Conservation (phyloP, 768 basidiomycete species). For the Suillus cothurnatus region DNA sequence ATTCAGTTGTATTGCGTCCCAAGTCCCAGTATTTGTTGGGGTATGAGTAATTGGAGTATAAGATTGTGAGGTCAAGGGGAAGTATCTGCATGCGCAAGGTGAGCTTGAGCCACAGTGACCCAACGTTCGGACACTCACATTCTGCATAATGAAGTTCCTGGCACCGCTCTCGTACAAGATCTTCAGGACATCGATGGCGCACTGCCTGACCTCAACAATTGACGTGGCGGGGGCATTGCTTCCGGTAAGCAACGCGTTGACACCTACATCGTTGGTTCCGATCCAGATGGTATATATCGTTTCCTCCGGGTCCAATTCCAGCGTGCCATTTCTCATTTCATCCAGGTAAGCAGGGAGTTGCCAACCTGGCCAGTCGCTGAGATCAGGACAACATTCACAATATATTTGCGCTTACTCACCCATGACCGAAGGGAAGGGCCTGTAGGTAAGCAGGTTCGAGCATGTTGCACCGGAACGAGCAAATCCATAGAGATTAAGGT, state of each 20-base stretch:
- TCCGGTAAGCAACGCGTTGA: conserved; percentile 54
- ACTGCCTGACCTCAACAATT: conserved; percentile 56
- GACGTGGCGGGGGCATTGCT: conserved; percentile 47
- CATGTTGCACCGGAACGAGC: conserved; percentile 67
- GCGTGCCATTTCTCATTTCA: conserved; percentile 42
- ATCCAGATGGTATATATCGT: conserved; percentile 72
- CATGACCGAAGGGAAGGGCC: conserved; percentile 60
- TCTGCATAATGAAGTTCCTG: conserved; percentile 70
- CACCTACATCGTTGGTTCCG: conserved; percentile 67
- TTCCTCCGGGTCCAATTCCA: conserved; percentile 41
- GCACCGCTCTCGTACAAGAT: conserved; percentile 58
- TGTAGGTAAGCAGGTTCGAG: conserved; percentile 60
- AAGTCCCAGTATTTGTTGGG: conserved; percentile 51
- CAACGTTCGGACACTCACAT: conserved; percentile 41
- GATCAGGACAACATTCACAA: not conserved
- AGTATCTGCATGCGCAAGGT: conserved; percentile 47
- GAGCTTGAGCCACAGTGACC: not conserved
- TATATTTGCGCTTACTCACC: conserved; percentile 41
- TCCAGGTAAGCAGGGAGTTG: conserved; percentile 52
- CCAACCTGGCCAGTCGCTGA: conserved; percentile 8
- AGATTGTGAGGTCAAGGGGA: conserved; percentile 50
- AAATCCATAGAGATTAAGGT: conserved; percentile 55
- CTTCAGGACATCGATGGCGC: conserved; percentile 63
- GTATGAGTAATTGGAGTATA: conserved; percentile 52
- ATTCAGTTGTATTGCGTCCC: conserved; percentile 55